phyloP scores from a whole-genome alignment of 495 filamentous ascomycete species.

The Daldinia vernicosa region DNA sequence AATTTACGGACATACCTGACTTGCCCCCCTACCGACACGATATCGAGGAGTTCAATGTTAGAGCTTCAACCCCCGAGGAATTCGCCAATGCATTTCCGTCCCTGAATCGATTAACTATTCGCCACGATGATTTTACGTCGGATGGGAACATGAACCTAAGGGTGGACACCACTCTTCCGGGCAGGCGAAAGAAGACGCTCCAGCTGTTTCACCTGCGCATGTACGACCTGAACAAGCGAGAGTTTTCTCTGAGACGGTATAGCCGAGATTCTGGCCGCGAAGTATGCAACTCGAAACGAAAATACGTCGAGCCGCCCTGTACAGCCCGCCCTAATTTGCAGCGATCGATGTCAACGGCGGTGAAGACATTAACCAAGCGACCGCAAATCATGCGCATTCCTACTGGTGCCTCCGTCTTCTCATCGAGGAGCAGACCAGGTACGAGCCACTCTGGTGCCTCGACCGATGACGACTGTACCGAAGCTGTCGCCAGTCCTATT shows the following conservation, averaged over 20 bases:
- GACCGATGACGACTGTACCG: conserved; percentile 59
- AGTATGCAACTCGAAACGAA: conserved; percentile 85
- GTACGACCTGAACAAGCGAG: conserved; percentile 86
- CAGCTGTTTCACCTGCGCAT: conserved; percentile 96
- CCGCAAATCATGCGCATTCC: conserved; percentile 61
- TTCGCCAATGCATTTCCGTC: conserved; percentile 92
- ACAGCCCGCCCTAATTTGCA: conserved; percentile 59
- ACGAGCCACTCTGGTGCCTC: conserved; percentile 53
- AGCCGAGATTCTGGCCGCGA: conserved; percentile 93
- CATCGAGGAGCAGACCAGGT: conserved; percentile 53
- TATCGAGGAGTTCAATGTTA: conserved; percentile 66
- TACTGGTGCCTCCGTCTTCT: conserved; percentile 53
- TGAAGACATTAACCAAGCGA: conserved; percentile 72
- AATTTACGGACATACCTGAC: conserved; percentile 56
- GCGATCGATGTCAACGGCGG: conserved; percentile 77
- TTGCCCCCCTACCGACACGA: conserved; percentile 70
- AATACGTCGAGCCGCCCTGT: conserved; percentile 63
- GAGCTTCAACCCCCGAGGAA: conserved; percentile 79
- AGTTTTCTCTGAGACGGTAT: conserved; percentile 92
- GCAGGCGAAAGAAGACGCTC: conserved; percentile 69
- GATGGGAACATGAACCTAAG: conserved; percentile 99
- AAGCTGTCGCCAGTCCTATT: conserved; percentile 51
- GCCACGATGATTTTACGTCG: conserved; percentile 88
- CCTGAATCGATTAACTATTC: conserved; percentile 77
- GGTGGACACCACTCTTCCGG: conserved; percentile 77